Evolutionary conservation across 2,329 filamentous ascomycete genomes (phyloP), one percentile per base, ranked within the genome.

Genomic region (Ophiognomonia clavigignenti-juglandacearum): DNA sequence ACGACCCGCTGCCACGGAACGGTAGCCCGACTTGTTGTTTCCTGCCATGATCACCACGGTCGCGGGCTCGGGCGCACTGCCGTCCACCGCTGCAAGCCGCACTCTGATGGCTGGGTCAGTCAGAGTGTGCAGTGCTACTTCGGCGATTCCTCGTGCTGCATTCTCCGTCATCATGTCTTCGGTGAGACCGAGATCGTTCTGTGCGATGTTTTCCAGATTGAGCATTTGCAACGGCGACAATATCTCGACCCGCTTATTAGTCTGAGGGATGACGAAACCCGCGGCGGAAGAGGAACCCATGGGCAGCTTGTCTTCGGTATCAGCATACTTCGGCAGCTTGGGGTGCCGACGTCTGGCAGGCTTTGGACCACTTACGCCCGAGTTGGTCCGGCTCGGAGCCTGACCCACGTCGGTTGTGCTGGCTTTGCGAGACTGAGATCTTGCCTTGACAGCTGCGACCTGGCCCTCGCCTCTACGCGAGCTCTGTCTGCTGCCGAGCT

Each of bases 91-190:
- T 39, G 69, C 71, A 18, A 75, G 64, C 10, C 70, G 78, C 39
- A 75, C 74, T 64, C 70, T 80, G 61, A 75, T 78, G 41, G 74
- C 82, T 49, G 73, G 80, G 53, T 83, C 80, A 2, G 73, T 74
- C 38, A 95, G 70, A 10, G 88, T 80, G 41, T 73, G 76, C 45
- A 95, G 73, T 1, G 88, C 84, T 23, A 91, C 85, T 66, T 96
- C 86, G 4, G 91, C 90, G 52, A 97, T 88, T 36, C 89, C 88
- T 22, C 92, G 82, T 16, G 88, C 92, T 1, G 91, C 87, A 61
- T 92, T 96, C 61, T 97, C 93, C 1, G 88, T 84, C 72, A 97
- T 88, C 64, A 96, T 84, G 44, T 93, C 88, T 61, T 95, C 89
- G 0, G 85, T 87, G 39, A 97, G 74, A 5, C 90, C 90, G 48